Conservation (phyloP, 345 rosid species). For the Eucalyptus fibrosa region DNA sequence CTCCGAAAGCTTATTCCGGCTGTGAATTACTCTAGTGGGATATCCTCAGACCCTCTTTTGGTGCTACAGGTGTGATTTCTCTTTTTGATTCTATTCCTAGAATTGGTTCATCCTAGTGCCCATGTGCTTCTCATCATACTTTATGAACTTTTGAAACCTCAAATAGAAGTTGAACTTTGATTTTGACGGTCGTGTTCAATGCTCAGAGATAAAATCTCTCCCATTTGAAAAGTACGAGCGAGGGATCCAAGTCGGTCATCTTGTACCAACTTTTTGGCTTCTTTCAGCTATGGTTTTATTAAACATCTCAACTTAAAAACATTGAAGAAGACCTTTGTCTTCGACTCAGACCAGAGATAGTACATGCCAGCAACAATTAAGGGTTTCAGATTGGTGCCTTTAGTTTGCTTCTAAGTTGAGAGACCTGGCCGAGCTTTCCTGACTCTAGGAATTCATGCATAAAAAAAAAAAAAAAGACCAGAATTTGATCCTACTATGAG, state of each 20-base stretch:
- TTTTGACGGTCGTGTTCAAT: neutral
- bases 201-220: neutral
- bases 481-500: neutral
- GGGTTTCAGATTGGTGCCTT: neutral
- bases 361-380: neutral
- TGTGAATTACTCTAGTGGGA: constrained; percentile 61
- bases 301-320: neutral
- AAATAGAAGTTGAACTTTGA: neutral
- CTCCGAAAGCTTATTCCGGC: neutral
- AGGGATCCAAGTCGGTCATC: neutral
- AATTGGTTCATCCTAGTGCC: neutral
- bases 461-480: neutral
- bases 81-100: neutral
- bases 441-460: neutral
- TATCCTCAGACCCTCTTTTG: neutral
- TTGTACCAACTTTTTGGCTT: neutral
- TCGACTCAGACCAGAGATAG: neutral
- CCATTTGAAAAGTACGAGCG: neutral
- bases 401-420: neutral
- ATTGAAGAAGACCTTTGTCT: neutral
- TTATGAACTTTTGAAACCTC: neutral
- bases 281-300: neutral
- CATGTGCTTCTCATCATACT: neutral
- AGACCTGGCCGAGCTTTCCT: neutral
- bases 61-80: neutral